phyloP scores from a whole-genome alignment of 306 rosid species.

The Vicia sativa region DNA sequence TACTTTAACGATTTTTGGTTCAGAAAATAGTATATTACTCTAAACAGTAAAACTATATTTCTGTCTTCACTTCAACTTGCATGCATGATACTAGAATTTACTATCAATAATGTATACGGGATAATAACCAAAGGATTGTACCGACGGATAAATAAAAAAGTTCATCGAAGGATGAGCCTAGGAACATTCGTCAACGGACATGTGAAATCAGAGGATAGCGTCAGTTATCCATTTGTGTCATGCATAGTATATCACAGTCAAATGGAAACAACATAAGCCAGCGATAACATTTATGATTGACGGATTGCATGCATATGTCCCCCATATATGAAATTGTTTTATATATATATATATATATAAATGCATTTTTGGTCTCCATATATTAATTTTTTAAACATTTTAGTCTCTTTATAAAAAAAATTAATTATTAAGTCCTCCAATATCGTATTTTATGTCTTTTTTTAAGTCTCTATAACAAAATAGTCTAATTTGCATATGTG shows the following conservation, averaged over 20 bases:
- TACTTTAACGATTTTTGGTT: not conserved
- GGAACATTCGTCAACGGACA: not conserved
- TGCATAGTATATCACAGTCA: conserved; percentile 16
- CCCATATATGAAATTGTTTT: too few species aligned
- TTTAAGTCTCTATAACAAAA: too few species aligned
- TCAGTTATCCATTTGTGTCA: not conserved
- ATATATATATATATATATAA: too few species aligned
- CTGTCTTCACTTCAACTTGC: conserved; percentile 1
- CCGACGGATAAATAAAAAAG: conserved; percentile 2
- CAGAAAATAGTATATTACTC: conserved; percentile 22
- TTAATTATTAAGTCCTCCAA: too few species aligned
- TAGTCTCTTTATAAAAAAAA: too few species aligned
- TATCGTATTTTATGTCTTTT: too few species aligned
- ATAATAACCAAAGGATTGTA: not conserved
- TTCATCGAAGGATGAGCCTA: not conserved
- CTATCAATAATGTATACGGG: not conserved
- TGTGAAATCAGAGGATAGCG: not conserved
- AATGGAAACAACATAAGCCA: not conserved
- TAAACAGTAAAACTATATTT: not conserved
- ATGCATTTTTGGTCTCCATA: too few species aligned
- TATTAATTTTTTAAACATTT: too few species aligned
- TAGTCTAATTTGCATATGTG: too few species aligned
- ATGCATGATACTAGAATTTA: not conserved
- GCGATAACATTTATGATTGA: not conserved
- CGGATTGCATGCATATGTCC: not conserved